Conservation (phyloP, 345 rosid species). For the Aurinia saxatilis region DNA sequence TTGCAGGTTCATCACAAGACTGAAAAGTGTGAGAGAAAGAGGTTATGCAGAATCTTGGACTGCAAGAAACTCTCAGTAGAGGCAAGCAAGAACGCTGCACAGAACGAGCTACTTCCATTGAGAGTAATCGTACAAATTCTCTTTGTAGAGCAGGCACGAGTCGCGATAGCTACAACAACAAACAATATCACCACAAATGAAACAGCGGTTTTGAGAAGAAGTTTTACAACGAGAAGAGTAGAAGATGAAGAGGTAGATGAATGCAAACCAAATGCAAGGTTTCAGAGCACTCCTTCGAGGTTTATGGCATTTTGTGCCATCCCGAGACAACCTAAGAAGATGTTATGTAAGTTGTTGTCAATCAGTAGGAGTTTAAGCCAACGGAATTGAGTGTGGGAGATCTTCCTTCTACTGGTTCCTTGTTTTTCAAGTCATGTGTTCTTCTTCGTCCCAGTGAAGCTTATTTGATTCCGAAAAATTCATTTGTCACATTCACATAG, state of each 20-base stretch:
- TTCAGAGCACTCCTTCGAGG: slow-evolving; percentile 47
- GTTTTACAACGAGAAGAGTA: slow-evolving; percentile 59
- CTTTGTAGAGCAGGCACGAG: slow-evolving; percentile 83
- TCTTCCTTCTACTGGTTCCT: background rate
- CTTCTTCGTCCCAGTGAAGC: background rate
- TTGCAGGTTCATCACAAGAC: slow-evolving; percentile 66
- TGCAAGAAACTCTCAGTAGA: slow-evolving; percentile 88
- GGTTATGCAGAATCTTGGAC: slow-evolving; percentile 66
- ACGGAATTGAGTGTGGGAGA: slow-evolving; percentile 24
- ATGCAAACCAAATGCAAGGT: slow-evolving; percentile 39
- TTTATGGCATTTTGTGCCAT: slow-evolving; percentile 61
- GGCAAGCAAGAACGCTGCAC: slow-evolving; percentile 94
- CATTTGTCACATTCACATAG: slow-evolving; percentile 8
- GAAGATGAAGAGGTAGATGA: slow-evolving; percentile 59
- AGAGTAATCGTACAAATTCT: slow-evolving; percentile 92
- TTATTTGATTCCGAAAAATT: background rate
- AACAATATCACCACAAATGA: slow-evolving; percentile 37
- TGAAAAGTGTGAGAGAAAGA: slow-evolving; percentile 75
- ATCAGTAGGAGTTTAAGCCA: slow-evolving; percentile 49
- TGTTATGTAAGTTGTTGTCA: slow-evolving; percentile 48
- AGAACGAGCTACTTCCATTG: slow-evolving; percentile 76
- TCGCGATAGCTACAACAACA: slow-evolving; percentile 45
- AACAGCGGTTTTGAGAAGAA: slow-evolving; percentile 25
- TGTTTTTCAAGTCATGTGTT: slow-evolving; percentile 16
- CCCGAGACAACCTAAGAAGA: slow-evolving; percentile 49